These are phyloP conservation scores for Sugiyamaella lignohabitans DNA, from an alignment of 805 yeast genomes.

Conservation along the genomic window DNA sequence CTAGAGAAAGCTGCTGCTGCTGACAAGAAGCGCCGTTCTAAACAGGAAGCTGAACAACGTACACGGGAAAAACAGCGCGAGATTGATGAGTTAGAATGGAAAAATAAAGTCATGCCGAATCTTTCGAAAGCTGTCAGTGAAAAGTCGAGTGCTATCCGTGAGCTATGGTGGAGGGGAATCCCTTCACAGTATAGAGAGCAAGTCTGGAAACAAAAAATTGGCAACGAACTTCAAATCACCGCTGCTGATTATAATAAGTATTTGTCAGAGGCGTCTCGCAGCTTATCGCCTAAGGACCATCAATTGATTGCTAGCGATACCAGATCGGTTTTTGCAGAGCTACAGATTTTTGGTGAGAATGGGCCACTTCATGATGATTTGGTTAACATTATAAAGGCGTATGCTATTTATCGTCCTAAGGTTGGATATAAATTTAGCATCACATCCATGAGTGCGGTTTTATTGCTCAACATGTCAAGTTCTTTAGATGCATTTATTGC, in stretches of 20 bases:
- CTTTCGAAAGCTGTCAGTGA: constrained; percentile 29
- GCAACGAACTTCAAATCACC: constrained; percentile 29
- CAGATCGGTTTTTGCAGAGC: constrained; percentile 1
- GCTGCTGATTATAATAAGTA: constrained; percentile 11
- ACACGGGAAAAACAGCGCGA: constrained; percentile 21
- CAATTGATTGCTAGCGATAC: constrained; percentile 20
- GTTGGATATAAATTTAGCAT: constrained; percentile 35
- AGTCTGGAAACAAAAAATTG: constrained; percentile 48
- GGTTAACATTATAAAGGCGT: constrained; percentile 32
- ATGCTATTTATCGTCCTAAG: constrained; percentile 21
- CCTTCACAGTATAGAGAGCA: constrained; percentile 40
- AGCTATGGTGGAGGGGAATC: constrained; percentile 57
- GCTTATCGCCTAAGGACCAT: not conserved
- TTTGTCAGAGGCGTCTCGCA: constrained; percentile 7
- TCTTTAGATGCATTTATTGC: constrained; percentile 35
- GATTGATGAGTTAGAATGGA: constrained; percentile 37
- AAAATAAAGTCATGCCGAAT: constrained; percentile 33
- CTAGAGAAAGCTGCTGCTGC: constrained; percentile 32
- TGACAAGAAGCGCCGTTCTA: constrained; percentile 31
- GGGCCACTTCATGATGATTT: constrained; percentile 32
- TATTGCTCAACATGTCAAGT: constrained; percentile 34
- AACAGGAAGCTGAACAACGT: constrained; percentile 17
- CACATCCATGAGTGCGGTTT: constrained; percentile 36
- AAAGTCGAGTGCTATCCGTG: constrained; percentile 39
- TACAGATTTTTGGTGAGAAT: constrained; percentile 8